These are phyloP conservation scores for Boletus sp. DNA, from an alignment of 768 basidiomycete species.

Conservation along the genomic window DNA sequence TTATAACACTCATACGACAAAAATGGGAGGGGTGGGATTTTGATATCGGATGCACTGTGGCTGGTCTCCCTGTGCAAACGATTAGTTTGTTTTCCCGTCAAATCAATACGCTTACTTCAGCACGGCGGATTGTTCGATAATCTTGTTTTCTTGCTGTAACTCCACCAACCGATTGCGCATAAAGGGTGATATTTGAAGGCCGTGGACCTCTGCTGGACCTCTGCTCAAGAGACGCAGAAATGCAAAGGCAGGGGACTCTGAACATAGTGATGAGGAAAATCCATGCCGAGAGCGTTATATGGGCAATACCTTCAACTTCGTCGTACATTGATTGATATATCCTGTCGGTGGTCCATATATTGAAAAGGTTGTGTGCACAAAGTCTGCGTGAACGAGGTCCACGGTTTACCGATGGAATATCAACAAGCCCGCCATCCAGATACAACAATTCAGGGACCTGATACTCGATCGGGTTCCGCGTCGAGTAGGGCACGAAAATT, in stretches of 20 bases:
- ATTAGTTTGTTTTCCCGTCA: conserved; percentile 4
- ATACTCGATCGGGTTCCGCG: conserved; percentile 82
- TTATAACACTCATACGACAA: conserved; percentile 36
- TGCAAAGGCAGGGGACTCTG: conserved; percentile 59
- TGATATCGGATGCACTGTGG: conserved; percentile 16
- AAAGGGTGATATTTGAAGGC: conserved; percentile 55
- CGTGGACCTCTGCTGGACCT: conserved; percentile 62
- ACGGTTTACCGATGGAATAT: conserved; percentile 58
- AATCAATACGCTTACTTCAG: conserved; percentile 37
- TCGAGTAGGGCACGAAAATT: conserved; percentile 78
- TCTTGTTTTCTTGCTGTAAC: conserved; percentile 41
- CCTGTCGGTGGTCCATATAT: conserved; percentile 88
- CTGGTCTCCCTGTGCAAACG: conserved; percentile 19
- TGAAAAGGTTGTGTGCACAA: conserved; percentile 65
- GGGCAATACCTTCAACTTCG: conserved; percentile 46
- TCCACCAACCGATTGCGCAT: conserved; percentile 54
- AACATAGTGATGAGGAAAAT: conserved; percentile 17
- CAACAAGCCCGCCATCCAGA: conserved; percentile 68
- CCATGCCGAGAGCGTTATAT: not conserved
- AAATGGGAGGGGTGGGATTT: conserved; percentile 13
- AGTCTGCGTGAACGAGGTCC: conserved; percentile 47
- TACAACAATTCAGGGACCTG: conserved; percentile 73
- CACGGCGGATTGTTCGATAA: conserved; percentile 41
- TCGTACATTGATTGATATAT: conserved; percentile 67
- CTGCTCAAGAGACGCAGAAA: conserved; percentile 71